phyloP scores from a whole-genome alignment of 1,139 yeast species.

The Hyphopichia fennica region DNA sequence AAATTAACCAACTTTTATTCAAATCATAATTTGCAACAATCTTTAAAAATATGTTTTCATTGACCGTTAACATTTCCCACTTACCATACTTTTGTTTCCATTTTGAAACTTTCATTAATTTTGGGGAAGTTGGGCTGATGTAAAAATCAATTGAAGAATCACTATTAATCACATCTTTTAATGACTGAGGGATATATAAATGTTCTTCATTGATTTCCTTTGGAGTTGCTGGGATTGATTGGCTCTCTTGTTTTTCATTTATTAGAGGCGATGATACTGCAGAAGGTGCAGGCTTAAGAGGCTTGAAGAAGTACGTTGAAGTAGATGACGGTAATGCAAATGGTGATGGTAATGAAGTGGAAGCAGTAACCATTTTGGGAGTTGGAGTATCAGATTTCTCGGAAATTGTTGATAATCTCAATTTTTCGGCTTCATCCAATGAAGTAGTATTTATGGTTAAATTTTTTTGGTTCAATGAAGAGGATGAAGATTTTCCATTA shows the following conservation, averaged over 20 bases:
- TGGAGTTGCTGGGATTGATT: background rate
- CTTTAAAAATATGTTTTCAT: slow-evolving; percentile 37
- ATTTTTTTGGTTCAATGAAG: slow-evolving; percentile 3
- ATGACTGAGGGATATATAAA: slow-evolving; percentile 32
- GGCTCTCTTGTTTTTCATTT: background rate
- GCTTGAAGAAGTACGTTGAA: slow-evolving; percentile 42
- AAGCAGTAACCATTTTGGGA: slow-evolving; percentile 15
- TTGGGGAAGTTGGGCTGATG: slow-evolving; percentile 35
- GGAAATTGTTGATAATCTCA: slow-evolving; percentile 6
- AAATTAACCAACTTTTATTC: slow-evolving; percentile 38
- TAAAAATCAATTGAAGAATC: slow-evolving; percentile 42
- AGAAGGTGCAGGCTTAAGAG: slow-evolving; percentile 11
- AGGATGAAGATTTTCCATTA: background rate
- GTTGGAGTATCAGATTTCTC: slow-evolving; percentile 8
- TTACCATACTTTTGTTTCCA: slow-evolving; percentile 47
- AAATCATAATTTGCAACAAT: slow-evolving; percentile 37
- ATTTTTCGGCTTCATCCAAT: slow-evolving; percentile 3
- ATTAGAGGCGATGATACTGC: background rate
- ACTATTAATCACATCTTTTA: slow-evolving; percentile 40
- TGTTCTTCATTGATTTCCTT: slow-evolving; percentile 14
- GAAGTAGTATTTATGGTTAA: slow-evolving; percentile 5
- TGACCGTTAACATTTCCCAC: slow-evolving; percentile 47
- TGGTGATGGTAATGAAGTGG: slow-evolving; percentile 32
- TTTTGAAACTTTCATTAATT: slow-evolving; percentile 40
- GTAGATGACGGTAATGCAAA: slow-evolving; percentile 50